phyloP scores from a whole-genome alignment of 2,329 filamentous ascomycete genomes.

The Chrysoporthe puriensis region DNA sequence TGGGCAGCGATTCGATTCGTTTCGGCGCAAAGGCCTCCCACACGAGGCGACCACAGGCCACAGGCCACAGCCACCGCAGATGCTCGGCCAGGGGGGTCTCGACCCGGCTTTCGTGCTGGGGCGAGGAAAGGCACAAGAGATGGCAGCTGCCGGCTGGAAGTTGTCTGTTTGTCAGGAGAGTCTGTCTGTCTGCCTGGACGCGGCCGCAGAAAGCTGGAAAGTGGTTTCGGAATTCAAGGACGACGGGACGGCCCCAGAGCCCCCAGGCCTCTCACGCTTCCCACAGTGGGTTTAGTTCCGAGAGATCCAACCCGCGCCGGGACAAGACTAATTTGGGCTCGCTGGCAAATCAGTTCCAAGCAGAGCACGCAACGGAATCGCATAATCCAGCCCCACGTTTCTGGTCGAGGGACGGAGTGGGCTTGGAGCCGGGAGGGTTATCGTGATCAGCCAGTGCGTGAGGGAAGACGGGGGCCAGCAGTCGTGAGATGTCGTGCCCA shows the following conservation, averaged over 20 bases:
- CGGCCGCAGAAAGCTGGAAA: slow-evolving; percentile 9
- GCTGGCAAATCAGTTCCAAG: neutral
- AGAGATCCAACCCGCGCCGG: neutral
- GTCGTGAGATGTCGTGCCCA: neutral
- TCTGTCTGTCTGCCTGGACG: neutral
- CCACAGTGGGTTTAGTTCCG: neutral
- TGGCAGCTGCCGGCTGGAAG: neutral
- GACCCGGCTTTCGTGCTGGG: neutral
- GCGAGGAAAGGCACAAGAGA: neutral
- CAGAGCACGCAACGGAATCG: neutral
- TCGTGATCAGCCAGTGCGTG: neutral
- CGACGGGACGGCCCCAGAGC: slow-evolving; percentile 9
- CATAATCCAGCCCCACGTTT: slow-evolving; percentile 6
- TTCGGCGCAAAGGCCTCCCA: neutral
- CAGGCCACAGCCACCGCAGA: neutral
- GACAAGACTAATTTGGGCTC: neutral
- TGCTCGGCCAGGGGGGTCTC: neutral
- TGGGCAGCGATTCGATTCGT: neutral
- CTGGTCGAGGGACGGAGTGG: neutral
- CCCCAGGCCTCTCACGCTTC: neutral
- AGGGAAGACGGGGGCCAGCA: neutral
- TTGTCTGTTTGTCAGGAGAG: neutral
- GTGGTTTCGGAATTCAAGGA: slow-evolving; percentile 19
- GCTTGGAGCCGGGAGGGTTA: neutral
- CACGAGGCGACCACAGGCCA: neutral